These are phyloP conservation scores for Smithsoniella earleae DNA, from an alignment of 163 green algal species.

Conservation along the genomic window DNA sequence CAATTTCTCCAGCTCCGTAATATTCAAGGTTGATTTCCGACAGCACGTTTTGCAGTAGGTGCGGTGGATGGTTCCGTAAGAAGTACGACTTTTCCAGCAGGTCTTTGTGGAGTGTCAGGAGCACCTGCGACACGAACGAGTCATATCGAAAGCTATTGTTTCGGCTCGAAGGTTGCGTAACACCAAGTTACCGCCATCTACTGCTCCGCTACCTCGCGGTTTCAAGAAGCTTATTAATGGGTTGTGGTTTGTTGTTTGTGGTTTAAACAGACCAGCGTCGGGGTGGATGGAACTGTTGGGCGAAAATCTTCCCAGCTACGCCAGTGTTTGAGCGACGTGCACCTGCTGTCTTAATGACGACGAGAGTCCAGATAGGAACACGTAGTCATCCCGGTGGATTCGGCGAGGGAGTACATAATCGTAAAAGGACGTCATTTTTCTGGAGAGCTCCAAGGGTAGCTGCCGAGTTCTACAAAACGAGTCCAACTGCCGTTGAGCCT, in stretches of 20 bases:
- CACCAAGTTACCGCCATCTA: too few relatives aligned
- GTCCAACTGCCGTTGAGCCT: conserved; percentile 4
- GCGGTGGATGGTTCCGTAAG: conserved; percentile 42
- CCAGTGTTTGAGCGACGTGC: not conserved
- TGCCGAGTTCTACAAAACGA: conserved; percentile 11
- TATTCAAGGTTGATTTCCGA: conserved; percentile 37
- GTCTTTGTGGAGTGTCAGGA: conserved; percentile 18
- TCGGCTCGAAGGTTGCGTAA: not conserved
- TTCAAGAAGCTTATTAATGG: too few relatives aligned
- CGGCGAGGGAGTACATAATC: conserved; percentile 5
- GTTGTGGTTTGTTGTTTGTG: not conserved
- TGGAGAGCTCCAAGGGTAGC: not conserved
- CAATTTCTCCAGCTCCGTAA: not conserved
- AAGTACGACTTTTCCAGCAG: conserved; percentile 34
- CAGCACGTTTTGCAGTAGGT: conserved; percentile 43
- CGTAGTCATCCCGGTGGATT: not conserved
- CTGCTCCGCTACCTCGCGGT: too few relatives aligned
- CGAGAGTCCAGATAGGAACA: not conserved
- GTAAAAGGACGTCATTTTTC: not conserved
- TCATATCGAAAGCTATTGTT: not conserved
- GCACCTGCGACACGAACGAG: conserved; percentile 31
- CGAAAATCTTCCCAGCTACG: too few relatives aligned
- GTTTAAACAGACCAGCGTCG: not conserved
- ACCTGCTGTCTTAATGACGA: conserved; percentile 8
- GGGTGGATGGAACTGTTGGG: not conserved